Evolutionary conservation across 192 early-diverging fungal species (phyloP), one percentile per base, ranked within the genome.

Genomic region (Cetraspora pellucida): DNA sequence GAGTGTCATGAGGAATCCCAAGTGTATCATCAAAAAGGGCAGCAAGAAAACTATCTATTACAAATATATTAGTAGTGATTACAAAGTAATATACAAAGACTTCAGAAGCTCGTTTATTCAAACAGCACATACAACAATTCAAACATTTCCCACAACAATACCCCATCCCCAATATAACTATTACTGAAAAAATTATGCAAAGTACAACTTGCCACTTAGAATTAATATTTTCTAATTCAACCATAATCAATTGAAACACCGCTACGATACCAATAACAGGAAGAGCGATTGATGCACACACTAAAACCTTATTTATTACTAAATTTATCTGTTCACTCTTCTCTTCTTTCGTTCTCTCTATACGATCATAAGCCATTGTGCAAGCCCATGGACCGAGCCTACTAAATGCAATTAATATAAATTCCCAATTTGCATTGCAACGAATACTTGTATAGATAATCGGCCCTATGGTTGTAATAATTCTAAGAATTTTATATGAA

Each of bases 301-400:
- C n/a, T n/a, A n/a, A n/a, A n/a, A n/a, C n/a, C n/a, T n/a, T n/a
- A n/a, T n/a, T n/a, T n/a, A n/a, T 43, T 17, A 23, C 23, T 14
- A 37, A 19, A 3, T 47, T 10, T 17, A 2, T 30, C 8, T 52
- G 14, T 37, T 19, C n/a, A 27, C 44, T n/a, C 7, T 6, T 3
- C 30, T 55, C 2, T 43, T 30, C 27, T 10, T 30, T 7, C 49
- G 6, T 57, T 13, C 27, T 57, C 1, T 19, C 13, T 21, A n/a
- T 21, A 43, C 70, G 11, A 72, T 72, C 70, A 37, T 72, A 57
- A 52, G 57, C 6, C 30, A 72, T 57, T 31, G 54, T 72, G 50
- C 54, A 28, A 72, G 37, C 45, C 70, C 70, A 72, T 28, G 70
- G 70, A 1, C 50, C 30, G n/a, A 72, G 70, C 52, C 57, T 30